Evolutionary conservation across 176 grass and related monocot species (phyloP), one percentile per base, ranked within the genome.

Genomic region (Hsuehochloa calcarea): DNA sequence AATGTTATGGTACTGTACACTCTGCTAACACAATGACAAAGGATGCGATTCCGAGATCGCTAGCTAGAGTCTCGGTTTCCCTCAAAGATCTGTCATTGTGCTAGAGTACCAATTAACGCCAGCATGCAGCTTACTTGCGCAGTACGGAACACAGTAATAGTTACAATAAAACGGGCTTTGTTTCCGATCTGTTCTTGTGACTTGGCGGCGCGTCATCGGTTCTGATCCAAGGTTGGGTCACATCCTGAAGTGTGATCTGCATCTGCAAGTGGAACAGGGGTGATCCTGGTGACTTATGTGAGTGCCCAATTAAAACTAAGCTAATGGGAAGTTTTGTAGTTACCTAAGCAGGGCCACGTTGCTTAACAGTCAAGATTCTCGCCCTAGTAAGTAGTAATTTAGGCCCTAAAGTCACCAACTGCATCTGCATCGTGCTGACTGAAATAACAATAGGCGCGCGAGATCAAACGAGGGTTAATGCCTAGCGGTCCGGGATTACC

Each of bases 341-440:
- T 83, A 82, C 78, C 85, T 0, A 90, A 59, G 67, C 45, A 31
- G 39, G 68, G 61, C n/a, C 89, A 90, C 70, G 75, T 90, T 80
- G 47, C 75, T n/a, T 87, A 69, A 68, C 89, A 90, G 85, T 84
- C 89, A 90, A 84, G 85, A 87, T 87, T 90, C 85, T 58, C 50
- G 61, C 12, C 75, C 85, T 84, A 80, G 80, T 62, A 84, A 68
- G 46, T 41, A 78, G 84, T 86, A 82, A 79, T 73, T 59, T 90
- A 90, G 58, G 66, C 14, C 56, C 51, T 23, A 43, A 79, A 56
- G 6, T 61, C 70, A 73, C 69, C 25, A 50, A 56, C 87, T 51
- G 83, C 83, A 46, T 83, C 87, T 51, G 83, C 83, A 46, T 83
- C 46, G 47, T 50, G 65, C 62, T 78, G 65, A 1, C 22, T 20